These are phyloP conservation scores for Lyophyllum decastes DNA, from an alignment of 768 basidiomycete species.

Conservation along the genomic window DNA sequence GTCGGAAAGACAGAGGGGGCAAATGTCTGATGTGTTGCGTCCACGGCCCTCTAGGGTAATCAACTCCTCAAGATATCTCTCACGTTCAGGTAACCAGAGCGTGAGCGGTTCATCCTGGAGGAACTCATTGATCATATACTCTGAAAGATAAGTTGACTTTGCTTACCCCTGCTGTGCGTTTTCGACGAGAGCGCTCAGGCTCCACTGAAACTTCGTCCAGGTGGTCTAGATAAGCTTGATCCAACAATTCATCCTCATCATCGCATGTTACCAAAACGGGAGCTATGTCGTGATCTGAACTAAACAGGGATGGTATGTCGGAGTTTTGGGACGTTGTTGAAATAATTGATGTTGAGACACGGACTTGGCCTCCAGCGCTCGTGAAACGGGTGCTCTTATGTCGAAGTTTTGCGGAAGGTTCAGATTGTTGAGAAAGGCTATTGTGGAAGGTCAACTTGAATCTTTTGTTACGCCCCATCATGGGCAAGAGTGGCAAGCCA, in stretches of 20 bases:
- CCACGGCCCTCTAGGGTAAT: conserved; percentile 14
- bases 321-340: background rate
- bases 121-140: no score
- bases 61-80: conserved; percentile 13
- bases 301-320: background rate
- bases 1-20: background rate
- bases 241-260: background rate
- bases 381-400: background rate
- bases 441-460: conserved; percentile 1
- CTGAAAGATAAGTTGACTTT: no score
- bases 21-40: background rate
- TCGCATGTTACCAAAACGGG: no score
- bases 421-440: background rate
- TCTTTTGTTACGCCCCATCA: conserved; percentile 1
- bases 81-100: conserved; percentile 3
- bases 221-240: conserved; percentile 6
- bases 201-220: background rate
- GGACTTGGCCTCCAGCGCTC: background rate
- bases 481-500: background rate
- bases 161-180: conserved; percentile 6
- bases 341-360: conserved; percentile 3
- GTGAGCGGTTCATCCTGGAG: conserved; percentile 12
- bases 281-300: no score
- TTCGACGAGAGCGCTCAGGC: background rate
- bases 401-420: background rate